Evolutionary conservation across 345 rosid genomes (phyloP).

Genomic region (Leavenworthia alabamica): DNA sequence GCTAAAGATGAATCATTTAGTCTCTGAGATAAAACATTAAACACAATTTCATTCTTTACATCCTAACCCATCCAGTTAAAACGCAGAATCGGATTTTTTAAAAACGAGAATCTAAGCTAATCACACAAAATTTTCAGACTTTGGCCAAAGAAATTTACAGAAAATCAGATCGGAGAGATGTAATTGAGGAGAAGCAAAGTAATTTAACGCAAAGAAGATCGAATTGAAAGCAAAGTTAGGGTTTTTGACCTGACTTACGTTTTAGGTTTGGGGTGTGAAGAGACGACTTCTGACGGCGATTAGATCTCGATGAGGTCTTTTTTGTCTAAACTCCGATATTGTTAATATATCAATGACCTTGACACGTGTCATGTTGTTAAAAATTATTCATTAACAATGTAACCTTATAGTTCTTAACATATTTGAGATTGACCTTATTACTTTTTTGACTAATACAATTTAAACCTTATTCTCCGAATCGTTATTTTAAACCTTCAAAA

Average conservation of each 20-base stretch:
- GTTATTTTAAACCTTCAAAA: background rate
- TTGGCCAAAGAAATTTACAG: background rate
- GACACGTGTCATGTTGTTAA: background rate
- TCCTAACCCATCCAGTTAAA: too few relatives aligned
- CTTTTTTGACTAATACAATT: background rate
- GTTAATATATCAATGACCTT: slow-evolving; percentile 7
- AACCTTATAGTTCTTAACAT: background rate
- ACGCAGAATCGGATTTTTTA: too few relatives aligned
- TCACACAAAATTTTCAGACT: background rate
- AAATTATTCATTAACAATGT: background rate
- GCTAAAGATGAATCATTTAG: background rate
- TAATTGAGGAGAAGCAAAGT: background rate
- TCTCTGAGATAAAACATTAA: too few relatives aligned
- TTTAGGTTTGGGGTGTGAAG: background rate
- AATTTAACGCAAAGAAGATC: background rate
- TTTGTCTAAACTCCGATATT: background rate
- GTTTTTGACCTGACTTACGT: slow-evolving; percentile 13
- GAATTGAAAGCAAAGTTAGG: background rate
- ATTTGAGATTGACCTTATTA: background rate
- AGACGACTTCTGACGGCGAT: slow-evolving; percentile 25
- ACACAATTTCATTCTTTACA: too few relatives aligned
- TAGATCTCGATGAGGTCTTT: too few relatives aligned
- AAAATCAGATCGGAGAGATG: background rate
- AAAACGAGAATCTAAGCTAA: background rate
- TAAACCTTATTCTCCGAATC: slow-evolving; percentile 1